phyloP scores from a whole-genome alignment of 768 basidiomycete genomes.

The Calocera cornea region DNA sequence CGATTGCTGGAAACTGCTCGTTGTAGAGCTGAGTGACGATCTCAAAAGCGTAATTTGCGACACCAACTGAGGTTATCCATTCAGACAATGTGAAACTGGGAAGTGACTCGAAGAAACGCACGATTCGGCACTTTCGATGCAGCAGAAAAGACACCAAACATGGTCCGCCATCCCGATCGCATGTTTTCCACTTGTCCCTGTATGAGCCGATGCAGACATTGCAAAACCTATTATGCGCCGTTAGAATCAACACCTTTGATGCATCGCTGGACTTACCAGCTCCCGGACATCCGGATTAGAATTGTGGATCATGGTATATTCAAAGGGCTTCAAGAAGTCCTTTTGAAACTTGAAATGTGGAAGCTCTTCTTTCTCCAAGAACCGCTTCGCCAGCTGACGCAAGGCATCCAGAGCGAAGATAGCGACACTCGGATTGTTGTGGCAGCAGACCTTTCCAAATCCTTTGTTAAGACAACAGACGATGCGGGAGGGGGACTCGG shows the following conservation, averaged over 20 bases:
- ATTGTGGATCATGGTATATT: constrained; percentile 95
- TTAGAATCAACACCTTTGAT: neutral
- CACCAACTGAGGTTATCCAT: constrained; percentile 47
- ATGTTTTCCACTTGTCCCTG: constrained; percentile 89
- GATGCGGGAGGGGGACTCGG: too few relatives aligned
- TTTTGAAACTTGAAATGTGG: constrained; percentile 99
- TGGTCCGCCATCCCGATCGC: constrained; percentile 96
- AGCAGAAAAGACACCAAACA: constrained; percentile 97
- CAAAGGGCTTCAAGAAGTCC: constrained; percentile 95
- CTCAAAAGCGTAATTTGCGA: constrained; percentile 88
- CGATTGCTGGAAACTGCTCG: constrained; percentile 81
- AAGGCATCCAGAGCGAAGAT: constrained; percentile 95
- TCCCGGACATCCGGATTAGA: constrained; percentile 90
- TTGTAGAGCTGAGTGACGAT: constrained; percentile 83
- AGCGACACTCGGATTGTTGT: constrained; percentile 90
- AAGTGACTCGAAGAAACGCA: constrained; percentile 23
- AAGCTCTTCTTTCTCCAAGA: constrained; percentile 95
- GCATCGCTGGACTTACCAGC: constrained; percentile 46
- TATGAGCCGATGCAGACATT: constrained; percentile 98
- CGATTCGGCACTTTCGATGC: constrained; percentile 87
- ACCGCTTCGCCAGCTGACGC: constrained; percentile 93
- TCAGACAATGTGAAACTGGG: neutral
- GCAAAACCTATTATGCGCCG: constrained; percentile 51
- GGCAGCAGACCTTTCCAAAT: constrained; percentile 77
- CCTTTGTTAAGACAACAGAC: too few relatives aligned